Evolutionary conservation across 164 flowering plant species (phyloP).

Genomic region (Magnolia changhungtana): DNA sequence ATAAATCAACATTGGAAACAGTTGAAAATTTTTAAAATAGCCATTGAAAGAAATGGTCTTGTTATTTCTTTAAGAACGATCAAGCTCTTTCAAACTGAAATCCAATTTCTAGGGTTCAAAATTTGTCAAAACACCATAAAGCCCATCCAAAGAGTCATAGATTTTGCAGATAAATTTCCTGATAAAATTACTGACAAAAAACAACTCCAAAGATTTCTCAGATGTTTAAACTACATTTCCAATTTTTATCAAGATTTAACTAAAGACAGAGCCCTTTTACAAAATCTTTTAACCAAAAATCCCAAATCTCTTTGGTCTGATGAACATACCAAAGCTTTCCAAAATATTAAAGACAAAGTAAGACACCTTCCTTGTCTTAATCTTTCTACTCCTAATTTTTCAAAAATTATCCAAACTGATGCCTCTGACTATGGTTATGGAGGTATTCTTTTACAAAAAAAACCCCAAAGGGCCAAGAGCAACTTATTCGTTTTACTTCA

Average conservation of each 20-base stretch:
- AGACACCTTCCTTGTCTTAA: neutral
- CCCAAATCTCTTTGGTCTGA: neutral
- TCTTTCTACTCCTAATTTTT: neutral
- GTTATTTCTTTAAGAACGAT: neutral
- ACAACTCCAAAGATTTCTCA: neutral
- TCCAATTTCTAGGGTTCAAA: neutral
- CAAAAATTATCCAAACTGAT: neutral
- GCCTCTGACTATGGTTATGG: neutral
- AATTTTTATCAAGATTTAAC: neutral
- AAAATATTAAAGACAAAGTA: no score
- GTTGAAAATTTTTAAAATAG: no score
- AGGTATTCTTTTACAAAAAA: neutral
- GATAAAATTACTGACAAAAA: neutral
- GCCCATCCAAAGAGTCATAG: neutral
- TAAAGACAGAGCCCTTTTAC: neutral
- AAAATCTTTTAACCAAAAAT: neutral
- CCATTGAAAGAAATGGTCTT: neutral
- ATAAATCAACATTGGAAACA: neutral
- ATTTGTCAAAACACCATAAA: neutral
- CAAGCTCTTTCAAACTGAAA: neutral
- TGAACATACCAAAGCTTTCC: neutral
- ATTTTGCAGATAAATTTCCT: neutral
- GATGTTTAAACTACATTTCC: neutral
- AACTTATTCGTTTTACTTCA: neutral
- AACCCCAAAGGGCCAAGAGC: neutral